Evolutionary conservation across 106 monocot genomes (phyloP).

Genomic region (Apostasia ramifera): DNA sequence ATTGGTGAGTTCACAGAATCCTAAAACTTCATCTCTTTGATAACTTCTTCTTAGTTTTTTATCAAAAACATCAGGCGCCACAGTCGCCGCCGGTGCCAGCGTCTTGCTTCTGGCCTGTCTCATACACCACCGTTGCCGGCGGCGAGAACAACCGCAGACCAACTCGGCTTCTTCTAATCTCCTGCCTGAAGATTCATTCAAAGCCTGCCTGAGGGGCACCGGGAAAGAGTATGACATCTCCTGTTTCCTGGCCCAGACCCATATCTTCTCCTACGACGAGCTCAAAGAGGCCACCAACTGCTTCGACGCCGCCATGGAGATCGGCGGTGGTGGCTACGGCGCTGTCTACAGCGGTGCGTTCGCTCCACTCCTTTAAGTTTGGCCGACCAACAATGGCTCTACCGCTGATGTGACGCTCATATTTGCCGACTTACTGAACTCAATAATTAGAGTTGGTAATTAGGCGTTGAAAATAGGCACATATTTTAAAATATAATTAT

Average conservation of each 20-base stretch:
- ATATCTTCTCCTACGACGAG: slow-evolving; percentile 26
- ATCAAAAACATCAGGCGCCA: not conserved
- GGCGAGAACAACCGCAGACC: not conserved
- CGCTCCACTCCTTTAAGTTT: no score
- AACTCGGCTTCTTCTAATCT: not conserved
- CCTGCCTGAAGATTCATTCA: not conserved
- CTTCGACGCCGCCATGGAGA: slow-evolving; percentile 18
- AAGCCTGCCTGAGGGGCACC: not conserved
- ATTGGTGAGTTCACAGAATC: slow-evolving; percentile 5
- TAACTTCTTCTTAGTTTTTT: not conserved
- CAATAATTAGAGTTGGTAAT: no score
- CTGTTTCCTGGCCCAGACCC: slow-evolving; percentile 8
- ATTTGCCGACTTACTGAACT: no score
- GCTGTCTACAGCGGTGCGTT: slow-evolving; percentile 26
- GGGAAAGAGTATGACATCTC: slow-evolving; percentile 9
- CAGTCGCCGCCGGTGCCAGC: not conserved
- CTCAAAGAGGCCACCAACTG: slow-evolving; percentile 26
- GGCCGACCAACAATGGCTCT: no score
- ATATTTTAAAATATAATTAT: no score
- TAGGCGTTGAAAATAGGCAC: no score
- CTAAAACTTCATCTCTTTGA: not conserved
- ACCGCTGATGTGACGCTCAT: no score
- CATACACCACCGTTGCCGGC: not conserved
- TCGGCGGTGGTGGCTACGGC: slow-evolving; percentile 29
- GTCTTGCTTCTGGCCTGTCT: not conserved